Evolutionary conservation across 2,329 filamentous ascomycete genomes (phyloP).

Genomic region (Monosporascus sp.): DNA sequence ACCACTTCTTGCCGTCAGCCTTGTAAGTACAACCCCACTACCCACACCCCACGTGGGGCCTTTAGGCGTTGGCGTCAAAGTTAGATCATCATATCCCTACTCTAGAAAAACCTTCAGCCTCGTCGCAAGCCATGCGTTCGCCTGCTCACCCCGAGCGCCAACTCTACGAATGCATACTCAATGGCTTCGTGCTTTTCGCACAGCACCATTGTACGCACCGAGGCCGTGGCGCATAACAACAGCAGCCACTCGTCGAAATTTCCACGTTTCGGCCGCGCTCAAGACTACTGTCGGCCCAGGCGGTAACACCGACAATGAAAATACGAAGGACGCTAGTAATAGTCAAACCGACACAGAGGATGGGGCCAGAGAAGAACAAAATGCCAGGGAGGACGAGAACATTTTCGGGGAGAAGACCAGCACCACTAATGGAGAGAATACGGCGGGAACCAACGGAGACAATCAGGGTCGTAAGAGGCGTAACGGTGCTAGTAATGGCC

Average conservation of each 20-base stretch:
- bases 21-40: background rate
- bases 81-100: background rate
- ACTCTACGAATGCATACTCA: constrained; percentile 27
- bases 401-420: constrained; percentile 14
- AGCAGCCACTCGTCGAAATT: constrained; percentile 8
- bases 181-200: constrained; percentile 26
- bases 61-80: background rate
- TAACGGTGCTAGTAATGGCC: constrained; percentile 4
- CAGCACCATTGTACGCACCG: constrained; percentile 17
- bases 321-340: background rate
- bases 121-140: constrained; percentile 22
- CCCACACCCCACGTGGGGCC: too few relatives aligned
- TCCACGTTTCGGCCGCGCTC: constrained; percentile 16
- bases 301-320: constrained; percentile 7
- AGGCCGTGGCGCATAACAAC: constrained; percentile 2
- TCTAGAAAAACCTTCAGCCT: background rate
- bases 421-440: background rate
- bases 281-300: constrained; percentile 8
- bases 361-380: constrained; percentile 4
- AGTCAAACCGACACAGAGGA: constrained; percentile 10
- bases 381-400: constrained; percentile 11
- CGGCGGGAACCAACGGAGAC: constrained; percentile 12
- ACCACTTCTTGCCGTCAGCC: background rate
- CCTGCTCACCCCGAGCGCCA: constrained; percentile 26
- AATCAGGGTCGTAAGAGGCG: constrained; percentile 20